These are phyloP conservation scores for Rhynchosporium agropyri DNA, from an alignment of 2,329 filamentous ascomycete species.

Conservation along the genomic window DNA sequence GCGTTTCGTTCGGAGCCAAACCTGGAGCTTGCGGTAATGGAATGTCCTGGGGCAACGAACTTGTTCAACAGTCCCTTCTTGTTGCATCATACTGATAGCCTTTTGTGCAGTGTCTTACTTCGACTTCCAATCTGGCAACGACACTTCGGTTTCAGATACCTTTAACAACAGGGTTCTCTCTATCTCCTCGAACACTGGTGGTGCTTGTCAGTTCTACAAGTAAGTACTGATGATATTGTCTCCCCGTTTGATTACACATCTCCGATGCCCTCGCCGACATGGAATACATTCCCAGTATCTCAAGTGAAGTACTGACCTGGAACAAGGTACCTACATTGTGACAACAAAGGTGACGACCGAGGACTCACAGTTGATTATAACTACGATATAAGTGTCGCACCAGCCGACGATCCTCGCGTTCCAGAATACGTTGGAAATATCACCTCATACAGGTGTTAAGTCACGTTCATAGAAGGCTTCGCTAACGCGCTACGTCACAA, in stretches of 20 bases:
- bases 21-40: conserved; percentile 1
- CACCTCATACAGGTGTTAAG: conserved; percentile 6
- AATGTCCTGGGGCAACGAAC: not conserved
- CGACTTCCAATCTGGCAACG: not conserved
- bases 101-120: not conserved
- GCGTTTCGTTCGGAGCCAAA: not conserved
- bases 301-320: conserved; percentile 5
- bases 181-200: conserved; percentile 9
- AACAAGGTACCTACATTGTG: not conserved
- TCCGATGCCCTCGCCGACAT: not conserved
- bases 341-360: conserved; percentile 3
- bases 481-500: not conserved
- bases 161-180: conserved; percentile 1
- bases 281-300: not conserved
- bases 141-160: not conserved
- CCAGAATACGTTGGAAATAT: conserved; percentile 1
- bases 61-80: not conserved
- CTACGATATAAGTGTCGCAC: not conserved
- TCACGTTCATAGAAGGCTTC: not conserved
- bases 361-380: conserved; percentile 1
- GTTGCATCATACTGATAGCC: not conserved
- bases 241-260: not conserved
- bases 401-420: not conserved
- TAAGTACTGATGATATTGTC: not conserved
- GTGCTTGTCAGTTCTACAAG: conserved; percentile 7